Conservation (phyloP, 163 green algal genomes). For the Volvox carteri region DNA sequence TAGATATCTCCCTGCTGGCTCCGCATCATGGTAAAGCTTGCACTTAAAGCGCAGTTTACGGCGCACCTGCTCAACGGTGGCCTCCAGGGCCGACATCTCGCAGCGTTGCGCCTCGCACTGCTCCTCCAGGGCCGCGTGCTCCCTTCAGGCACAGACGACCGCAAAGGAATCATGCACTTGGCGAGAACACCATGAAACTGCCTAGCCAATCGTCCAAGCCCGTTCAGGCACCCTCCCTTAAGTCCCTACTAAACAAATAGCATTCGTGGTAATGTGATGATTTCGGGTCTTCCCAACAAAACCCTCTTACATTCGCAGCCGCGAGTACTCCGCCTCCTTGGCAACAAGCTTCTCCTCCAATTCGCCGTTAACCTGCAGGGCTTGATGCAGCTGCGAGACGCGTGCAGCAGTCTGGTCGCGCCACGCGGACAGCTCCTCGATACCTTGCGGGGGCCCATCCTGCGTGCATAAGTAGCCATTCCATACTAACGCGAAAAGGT, state of each 20-base stretch:
- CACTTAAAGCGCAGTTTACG: too few species aligned
- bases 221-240: too few species aligned
- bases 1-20: too few species aligned
- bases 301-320: not conserved
- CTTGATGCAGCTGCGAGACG: not conserved
- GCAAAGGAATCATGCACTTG: too few species aligned
- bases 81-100: slow-evolving; percentile 39
- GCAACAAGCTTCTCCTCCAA: slow-evolving; percentile 36
- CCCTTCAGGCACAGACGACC: not conserved
- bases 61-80: slow-evolving; percentile 49
- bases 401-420: slow-evolving; percentile 25
- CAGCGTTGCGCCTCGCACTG: slow-evolving; percentile 14
- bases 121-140: slow-evolving; percentile 11
- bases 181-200: too few species aligned
- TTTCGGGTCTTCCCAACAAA: not conserved
- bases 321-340: not conserved
- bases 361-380: slow-evolving; percentile 11
- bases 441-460: slow-evolving; percentile 8
- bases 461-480: too few species aligned
- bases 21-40: too few species aligned
- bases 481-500: too few species aligned
- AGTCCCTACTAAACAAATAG: too few species aligned
- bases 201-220: too few species aligned
- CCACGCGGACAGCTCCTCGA: slow-evolving; percentile 28
- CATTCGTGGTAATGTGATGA: too few species aligned